Evolutionary conservation across 768 basidiomycete genomes (phyloP).

Genomic region (Cyclocybe aegerita): DNA sequence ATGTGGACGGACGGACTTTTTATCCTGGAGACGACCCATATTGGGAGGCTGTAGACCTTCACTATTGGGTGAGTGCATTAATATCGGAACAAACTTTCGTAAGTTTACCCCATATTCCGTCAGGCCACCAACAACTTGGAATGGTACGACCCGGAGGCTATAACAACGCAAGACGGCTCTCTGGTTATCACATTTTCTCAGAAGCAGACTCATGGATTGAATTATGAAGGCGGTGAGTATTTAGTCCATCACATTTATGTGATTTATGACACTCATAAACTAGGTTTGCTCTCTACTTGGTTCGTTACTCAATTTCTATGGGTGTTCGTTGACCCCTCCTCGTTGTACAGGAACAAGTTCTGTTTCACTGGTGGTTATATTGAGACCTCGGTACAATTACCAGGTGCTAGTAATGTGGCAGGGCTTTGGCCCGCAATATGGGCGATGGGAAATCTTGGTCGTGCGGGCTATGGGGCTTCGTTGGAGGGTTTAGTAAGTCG

Average conservation of each 20-base stretch:
- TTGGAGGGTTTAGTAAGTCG: conserved; percentile 71
- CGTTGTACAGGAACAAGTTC: conserved; percentile 70
- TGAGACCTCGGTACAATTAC: conserved; percentile 61
- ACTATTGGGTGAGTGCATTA: conserved; percentile 60
- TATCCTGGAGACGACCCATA: conserved; percentile 85
- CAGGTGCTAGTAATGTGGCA: conserved; percentile 63
- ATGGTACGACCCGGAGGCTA: conserved; percentile 85
- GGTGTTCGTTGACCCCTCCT: conserved; percentile 6
- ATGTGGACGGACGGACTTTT: conserved; percentile 68
- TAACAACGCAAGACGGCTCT: conserved; percentile 70
- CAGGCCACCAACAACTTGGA: conserved; percentile 66
- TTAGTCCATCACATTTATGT: conserved; percentile 18
- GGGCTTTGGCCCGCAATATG: conserved; percentile 82
- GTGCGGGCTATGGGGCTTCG: conserved; percentile 85
- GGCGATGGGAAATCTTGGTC: conserved; percentile 69
- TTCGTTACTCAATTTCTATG: conserved; percentile 18
- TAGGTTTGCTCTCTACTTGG: conserved; percentile 48
- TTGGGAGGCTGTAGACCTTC: conserved; percentile 78
- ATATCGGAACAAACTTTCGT: background rate
- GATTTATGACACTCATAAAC: conserved; percentile 1
- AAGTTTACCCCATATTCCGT: conserved; percentile 4
- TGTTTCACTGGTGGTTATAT: conserved; percentile 86
- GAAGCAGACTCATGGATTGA: conserved; percentile 64
- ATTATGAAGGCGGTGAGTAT: conserved; percentile 65
- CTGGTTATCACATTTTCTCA: conserved; percentile 71